These are phyloP conservation scores for Haplosporangium gracile DNA, from an alignment of 192 early-diverging fungal genomes.

Conservation along the genomic window DNA sequence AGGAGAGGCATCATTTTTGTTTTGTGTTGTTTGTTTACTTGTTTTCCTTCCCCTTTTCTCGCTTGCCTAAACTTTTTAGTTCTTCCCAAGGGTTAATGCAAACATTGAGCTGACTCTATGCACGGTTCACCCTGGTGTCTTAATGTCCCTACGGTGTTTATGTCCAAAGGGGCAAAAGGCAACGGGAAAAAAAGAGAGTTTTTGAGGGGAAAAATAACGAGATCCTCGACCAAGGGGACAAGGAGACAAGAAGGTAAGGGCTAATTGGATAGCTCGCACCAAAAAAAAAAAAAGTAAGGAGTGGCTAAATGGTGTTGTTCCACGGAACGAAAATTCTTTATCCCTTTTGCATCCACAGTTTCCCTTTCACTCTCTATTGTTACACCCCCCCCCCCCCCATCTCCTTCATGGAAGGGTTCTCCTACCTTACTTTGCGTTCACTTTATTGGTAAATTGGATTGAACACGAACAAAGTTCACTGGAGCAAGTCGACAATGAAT, in stretches of 20 bases:
- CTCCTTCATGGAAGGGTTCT: not conserved
- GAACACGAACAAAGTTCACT: not conserved
- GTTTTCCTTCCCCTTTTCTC: not conserved
- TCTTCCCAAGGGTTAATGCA: not conserved
- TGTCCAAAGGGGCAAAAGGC: not conserved
- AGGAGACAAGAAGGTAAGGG: not conserved
- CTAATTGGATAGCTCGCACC: not conserved
- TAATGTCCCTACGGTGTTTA: not conserved
- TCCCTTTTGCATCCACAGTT: not conserved
- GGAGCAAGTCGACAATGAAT: not conserved
- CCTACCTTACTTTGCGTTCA: no score
- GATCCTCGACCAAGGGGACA: no score
- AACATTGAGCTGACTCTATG: not conserved
- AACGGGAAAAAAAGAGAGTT: not conserved
- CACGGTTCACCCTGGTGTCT: not conserved
- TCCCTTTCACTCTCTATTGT: not conserved
- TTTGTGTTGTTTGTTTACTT: not conserved
- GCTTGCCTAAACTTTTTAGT: not conserved
- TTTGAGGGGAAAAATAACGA: no score
- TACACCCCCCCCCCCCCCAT: not conserved
- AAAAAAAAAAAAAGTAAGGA: not conserved
- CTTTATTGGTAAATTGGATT: not conserved
- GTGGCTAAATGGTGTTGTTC: not conserved
- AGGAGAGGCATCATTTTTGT: not conserved
- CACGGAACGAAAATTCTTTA: not conserved